These are phyloP conservation scores for Thielaviopsis punctulata DNA, from an alignment of 2,329 filamentous ascomycete genomes.

Conservation along the genomic window DNA sequence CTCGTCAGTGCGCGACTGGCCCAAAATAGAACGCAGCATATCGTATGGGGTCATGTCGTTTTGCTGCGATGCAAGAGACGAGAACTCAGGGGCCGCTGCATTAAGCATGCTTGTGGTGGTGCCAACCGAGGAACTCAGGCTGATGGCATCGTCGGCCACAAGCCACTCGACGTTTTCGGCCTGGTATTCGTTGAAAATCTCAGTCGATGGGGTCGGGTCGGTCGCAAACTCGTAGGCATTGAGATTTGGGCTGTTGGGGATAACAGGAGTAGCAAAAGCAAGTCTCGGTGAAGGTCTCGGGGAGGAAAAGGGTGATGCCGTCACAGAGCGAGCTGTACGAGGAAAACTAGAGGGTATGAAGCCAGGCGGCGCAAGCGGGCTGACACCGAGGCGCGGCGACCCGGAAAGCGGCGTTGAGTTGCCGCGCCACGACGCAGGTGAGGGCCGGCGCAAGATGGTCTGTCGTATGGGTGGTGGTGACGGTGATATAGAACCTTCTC, in stretches of 20 bases:
- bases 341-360: conserved; percentile 64
- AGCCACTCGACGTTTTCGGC: conserved; percentile 96
- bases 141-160: conserved; percentile 72
- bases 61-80: conserved; percentile 39
- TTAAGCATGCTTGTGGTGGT: conserved; percentile 56
- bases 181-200: conserved; percentile 81
- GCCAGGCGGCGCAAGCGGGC: conserved; percentile 69
- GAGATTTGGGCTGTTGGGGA: conserved; percentile 83
- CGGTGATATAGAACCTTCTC: conserved; percentile 47
- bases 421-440: conserved; percentile 84
- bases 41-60: conserved; percentile 96
- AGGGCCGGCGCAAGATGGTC: conserved; percentile 75
- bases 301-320: conserved; percentile 81
- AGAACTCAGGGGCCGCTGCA: conserved; percentile 65
- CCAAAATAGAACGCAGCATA: conserved; percentile 87
- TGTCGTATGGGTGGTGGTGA: conserved; percentile 77
- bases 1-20: conserved; percentile 75
- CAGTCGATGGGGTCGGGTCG: conserved; percentile 61
- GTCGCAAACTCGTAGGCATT: conserved; percentile 90
- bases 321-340: conserved; percentile 58
- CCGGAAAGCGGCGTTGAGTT: conserved; percentile 65
- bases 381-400: conserved; percentile 66
- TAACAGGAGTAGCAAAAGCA: conserved; percentile 72
- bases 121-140: conserved; percentile 56
- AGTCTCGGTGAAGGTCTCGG: conserved; percentile 84